These are phyloP conservation scores for Solanum habrochaites DNA, from an alignment of 257 asterid genomes.

Conservation along the genomic window DNA sequence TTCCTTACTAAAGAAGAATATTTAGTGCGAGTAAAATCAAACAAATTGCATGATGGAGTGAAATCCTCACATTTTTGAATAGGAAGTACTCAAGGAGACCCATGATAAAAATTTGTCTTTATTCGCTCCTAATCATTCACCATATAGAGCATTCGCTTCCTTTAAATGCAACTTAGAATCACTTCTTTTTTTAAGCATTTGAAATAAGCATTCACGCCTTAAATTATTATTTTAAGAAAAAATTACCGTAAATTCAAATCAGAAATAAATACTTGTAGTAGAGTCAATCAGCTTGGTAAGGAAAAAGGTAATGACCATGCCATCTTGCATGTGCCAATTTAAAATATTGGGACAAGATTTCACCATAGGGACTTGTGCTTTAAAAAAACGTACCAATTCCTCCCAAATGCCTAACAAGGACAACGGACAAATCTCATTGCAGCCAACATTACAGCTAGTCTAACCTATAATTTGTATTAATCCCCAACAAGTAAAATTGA, in stretches of 20 bases:
- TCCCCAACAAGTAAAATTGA: constrained; percentile 49
- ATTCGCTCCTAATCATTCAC: too few relatives aligned
- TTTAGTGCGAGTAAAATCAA: too few relatives aligned
- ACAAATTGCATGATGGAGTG: too few relatives aligned
- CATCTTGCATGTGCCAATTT: constrained; percentile 60
- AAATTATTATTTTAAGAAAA: too few relatives aligned
- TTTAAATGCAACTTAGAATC: too few relatives aligned
- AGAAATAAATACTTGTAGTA: background rate
- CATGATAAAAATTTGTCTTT: too few relatives aligned
- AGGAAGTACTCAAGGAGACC: too few relatives aligned
- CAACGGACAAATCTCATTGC: constrained; percentile 32
- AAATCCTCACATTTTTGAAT: too few relatives aligned
- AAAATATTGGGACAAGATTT: constrained; percentile 33
- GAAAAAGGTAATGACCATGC: constrained; percentile 40
- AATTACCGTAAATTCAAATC: too few relatives aligned
- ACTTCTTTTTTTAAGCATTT: too few relatives aligned
- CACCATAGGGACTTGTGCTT: constrained; percentile 27
- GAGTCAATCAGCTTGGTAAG: background rate
- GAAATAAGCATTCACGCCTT: background rate
- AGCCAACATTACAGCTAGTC: constrained; percentile 32
- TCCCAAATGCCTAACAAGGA: constrained; percentile 52
- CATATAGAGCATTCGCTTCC: too few relatives aligned
- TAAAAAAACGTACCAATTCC: constrained; percentile 35
- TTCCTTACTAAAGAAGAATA: too few relatives aligned
- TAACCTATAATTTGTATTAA: constrained; percentile 22